Percentiles rank a stretch among this genome's conserved stretches.
These are phyloP conservation scores for Talaromyces borbonicus DNA, from an alignment of 495 filamentous ascomycete species.

Conservation along the genomic window DNA sequence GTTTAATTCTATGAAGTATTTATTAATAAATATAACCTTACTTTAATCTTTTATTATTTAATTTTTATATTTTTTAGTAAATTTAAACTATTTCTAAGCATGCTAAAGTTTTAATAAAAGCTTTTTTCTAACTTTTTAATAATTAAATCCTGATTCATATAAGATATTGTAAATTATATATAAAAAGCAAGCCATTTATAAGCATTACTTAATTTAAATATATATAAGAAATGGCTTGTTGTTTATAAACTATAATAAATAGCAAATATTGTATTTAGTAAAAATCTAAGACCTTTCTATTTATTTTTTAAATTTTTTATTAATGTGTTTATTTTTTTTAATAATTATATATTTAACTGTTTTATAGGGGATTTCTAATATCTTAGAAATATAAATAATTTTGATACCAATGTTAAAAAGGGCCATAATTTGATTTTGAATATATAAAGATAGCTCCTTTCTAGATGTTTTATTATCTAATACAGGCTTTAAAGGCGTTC, in stretches of 20 bases:
- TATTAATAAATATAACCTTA: not conserved
- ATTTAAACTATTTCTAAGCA: not conserved
- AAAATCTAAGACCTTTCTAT: not conserved
- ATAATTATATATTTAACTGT: not conserved
- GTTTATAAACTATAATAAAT: not conserved
- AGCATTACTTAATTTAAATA: not conserved
- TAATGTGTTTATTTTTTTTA: not conserved
- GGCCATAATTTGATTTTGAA: not conserved
- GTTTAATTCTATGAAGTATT: not conserved
- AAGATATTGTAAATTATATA: not conserved
- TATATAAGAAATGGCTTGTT: not conserved
- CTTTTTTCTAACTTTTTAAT: not conserved
- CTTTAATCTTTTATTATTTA: not conserved
- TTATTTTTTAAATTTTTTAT: not conserved
- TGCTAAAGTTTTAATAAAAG: not conserved
- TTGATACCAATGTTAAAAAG: not conserved
- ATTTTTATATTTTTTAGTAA: not conserved
- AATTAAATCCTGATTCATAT: not conserved
- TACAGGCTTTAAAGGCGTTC: not conserved
- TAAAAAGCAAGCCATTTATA: not conserved
- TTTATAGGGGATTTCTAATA: not conserved
- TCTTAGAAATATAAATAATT: not conserved
- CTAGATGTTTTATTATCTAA: not conserved
- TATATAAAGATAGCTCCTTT: not conserved
- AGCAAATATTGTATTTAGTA: not conserved